Evolutionary conservation across 495 filamentous ascomycete genomes (phyloP), one percentile per base, ranked within the genome.

Genomic region (Talaromyces adpressus): DNA sequence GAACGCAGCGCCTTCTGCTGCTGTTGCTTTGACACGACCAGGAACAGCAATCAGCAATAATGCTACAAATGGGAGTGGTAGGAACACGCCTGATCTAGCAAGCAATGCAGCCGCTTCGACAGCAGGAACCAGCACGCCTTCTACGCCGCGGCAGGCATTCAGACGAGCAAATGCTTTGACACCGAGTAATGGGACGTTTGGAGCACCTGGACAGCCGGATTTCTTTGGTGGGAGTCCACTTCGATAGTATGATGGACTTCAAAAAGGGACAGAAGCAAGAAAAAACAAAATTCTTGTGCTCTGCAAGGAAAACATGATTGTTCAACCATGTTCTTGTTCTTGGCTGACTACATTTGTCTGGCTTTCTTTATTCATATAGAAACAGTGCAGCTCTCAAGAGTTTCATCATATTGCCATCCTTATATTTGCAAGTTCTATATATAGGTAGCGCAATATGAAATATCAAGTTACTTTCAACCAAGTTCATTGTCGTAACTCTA

Each of bases 161-260:
- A 67, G 78, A 65, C 76, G 78, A 54, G 77, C 78, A 1, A 77
- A 79, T 63, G 76, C 78, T 32, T 62, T 81, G 62, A 81, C 78
- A 2, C 78, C 78, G 2, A 79, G 78, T 63, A 79, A 79, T 67
- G 77, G 75, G 54, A 79, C 69, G 20, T 81, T 81, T 67, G 67
- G 75, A 22, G 73, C 75, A 8, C 77, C 77, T 18, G 73, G 73
- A 11, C 59, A 75, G 14, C 70, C 73, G 6, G 78, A 81, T 59
- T 76, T 81, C 57, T 77, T 79, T 62, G 66, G 73, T 22, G 78
- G 73, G 18, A 81, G 78, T 59, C 78, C 78, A 2, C 64, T 81
- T 62, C 71, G 77, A 68, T 81, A 71, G 63, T 30, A 32, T 18
- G 22, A 29, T 62, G 30, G 6, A 22, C 49, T 41, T 6, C 29